Base-by-base conservation (phyloP, 352 stramenopile species). In the Phytophthora parvispora region DNA sequence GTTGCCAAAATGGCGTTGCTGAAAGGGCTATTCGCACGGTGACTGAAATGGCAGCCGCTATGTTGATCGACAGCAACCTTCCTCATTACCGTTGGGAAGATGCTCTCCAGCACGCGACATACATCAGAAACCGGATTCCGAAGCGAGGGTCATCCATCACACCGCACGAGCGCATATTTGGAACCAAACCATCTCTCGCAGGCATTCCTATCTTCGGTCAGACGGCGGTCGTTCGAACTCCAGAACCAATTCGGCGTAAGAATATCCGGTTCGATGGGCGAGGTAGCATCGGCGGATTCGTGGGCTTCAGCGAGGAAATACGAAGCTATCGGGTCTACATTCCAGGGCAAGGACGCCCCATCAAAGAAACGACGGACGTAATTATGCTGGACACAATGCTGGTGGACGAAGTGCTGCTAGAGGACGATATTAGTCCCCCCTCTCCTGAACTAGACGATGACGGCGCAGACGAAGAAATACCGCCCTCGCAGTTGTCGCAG, bases 231-330 rank as follows among this genome's bases (percentile, higher is more conserved):
- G 43, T 49, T 2, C 3, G 45, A 38, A 64, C 31, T n/a, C 43
- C 57, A 5, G 18, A 55, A 3, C 31, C n/a, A 6, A 36, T 64
- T 20, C 57, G 31, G 3, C 29, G 45, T 6, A 56, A 64, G 2
- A 25, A 16, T 10, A n/a, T 22, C 15, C 28, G 57, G 2, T 64
- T 57, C 5, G 45, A 56, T 18, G 31, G 45, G 0, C 45, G 45
- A 29, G 43, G 45, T 0, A 40, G 22, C 18, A 49, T 64, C 24
- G 57, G 47, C 4, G 57, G 29, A 7, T 57, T 57, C 6, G 15
- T 64, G 9, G 57, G 57, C 0, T 64, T 54, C 15, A 57, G 22
- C 18, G 57, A 64, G 12, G 43, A 48, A 36, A 56, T 64, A 20
- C 20, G 32, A 16, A 32, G 57, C 2, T 42, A 57, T 10, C 5